Evolutionary conservation across 805 yeast genomes (phyloP), one percentile per base, ranked within the genome.

Genomic region (Candida nanaspora): DNA sequence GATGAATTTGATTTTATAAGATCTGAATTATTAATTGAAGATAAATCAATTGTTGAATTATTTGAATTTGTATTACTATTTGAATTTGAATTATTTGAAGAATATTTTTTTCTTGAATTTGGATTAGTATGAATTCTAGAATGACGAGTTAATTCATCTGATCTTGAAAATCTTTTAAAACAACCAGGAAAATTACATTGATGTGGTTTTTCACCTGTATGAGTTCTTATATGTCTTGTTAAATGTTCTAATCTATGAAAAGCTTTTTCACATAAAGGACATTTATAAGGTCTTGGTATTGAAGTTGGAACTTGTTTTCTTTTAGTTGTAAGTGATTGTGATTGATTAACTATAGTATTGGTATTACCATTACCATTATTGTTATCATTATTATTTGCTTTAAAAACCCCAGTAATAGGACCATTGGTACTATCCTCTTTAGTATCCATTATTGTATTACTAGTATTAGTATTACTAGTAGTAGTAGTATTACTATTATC

Each of bases 121-220:
- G 87, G 85, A 49, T 82, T 82, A 20, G 80, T 76, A 57, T 83
- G 89, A 43, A 82, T 82, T 44, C 88, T 67, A 37, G 75, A 66
- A 56, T 82, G 91, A 55, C 91, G 70, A 13, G 87, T 82, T 39
- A 82, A 63, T 55, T 82, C 91, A 57, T 82, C 91, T 25, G 82
- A 75, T 42, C 91, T 64, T 36, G 82, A 73, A 52, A 82, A 82
- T 44, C 72, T 68, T 61, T 82, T 82, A 42, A 69, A 65, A 57
- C 91, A 82, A 0, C 84, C 84, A 0, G 83, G 82, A 48, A 70
- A 82, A 22, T 78, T 72, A 60, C 89, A 82, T n/a, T 72, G 73
- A 57, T 82, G 88, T 3, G 91, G 91, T 55, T 80, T 82, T 53
- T 83, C 89, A 21, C 91, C 91, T 0, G 91, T 82, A 53, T 82